phyloP scores from a whole-genome alignment of 2,329 filamentous ascomycete species.

The Calonectria honghensis region DNA sequence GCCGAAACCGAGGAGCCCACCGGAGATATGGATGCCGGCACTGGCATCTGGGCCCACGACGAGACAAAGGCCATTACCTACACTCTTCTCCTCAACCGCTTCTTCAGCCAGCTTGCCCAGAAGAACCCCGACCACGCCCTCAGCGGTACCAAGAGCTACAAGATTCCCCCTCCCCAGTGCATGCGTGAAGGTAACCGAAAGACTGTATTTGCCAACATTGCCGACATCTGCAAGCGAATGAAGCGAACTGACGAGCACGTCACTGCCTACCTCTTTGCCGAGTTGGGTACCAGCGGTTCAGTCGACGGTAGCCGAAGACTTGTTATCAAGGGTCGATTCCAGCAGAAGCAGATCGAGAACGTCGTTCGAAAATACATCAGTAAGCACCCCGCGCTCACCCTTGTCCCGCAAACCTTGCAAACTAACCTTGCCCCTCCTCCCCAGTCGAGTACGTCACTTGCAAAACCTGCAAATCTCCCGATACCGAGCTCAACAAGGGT shows the following conservation, averaged over 20 bases:
- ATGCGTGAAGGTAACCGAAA: conserved; percentile 99
- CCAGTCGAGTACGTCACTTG: conserved; percentile 97
- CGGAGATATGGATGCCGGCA: conserved; percentile 90
- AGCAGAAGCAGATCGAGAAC: conserved; percentile 99
- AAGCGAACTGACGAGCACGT: conserved; percentile 99
- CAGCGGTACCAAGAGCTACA: conserved; percentile 94
- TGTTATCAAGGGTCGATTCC: conserved; percentile 99
- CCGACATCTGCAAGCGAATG: conserved; percentile 99
- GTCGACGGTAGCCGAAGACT: conserved; percentile 94
- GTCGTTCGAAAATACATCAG: conserved; percentile 96
- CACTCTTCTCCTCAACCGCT: conserved; percentile 88
- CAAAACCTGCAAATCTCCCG: conserved; percentile 96
- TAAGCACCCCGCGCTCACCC: conserved; percentile 66
- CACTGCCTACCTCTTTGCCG: conserved; percentile 96
- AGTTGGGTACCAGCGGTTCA: conserved; percentile 97
- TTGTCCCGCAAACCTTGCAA: not conserved
- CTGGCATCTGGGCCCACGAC: conserved; percentile 92
- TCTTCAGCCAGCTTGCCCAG: conserved; percentile 95
- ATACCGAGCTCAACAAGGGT: conserved; percentile 98
- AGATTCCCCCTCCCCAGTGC: conserved; percentile 98
- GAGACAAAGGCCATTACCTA: conserved; percentile 87
- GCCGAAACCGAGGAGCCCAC: conserved; percentile 72
- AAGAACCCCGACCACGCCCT: conserved; percentile 97
- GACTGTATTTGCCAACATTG: conserved; percentile 99
- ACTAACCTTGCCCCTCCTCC: conserved; percentile 48